Conservation (phyloP, 352 stramenopile species). For the Thalassiosira exigua region DNA sequence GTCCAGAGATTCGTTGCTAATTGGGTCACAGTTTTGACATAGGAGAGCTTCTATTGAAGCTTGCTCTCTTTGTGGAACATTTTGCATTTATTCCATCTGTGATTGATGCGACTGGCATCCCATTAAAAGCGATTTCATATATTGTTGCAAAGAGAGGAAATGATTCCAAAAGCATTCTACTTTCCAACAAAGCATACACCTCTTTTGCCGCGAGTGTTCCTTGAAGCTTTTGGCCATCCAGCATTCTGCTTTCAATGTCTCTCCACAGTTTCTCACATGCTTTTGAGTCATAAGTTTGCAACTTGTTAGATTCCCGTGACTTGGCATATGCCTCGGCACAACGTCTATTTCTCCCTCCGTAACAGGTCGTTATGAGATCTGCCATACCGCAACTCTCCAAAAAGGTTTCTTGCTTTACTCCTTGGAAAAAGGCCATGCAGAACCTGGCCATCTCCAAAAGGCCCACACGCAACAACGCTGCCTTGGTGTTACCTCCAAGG, state of each 20-base stretch:
- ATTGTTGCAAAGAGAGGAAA: slow-evolving; percentile 87
- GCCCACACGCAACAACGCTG: slow-evolving; percentile 94
- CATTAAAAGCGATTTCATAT: slow-evolving; percentile 93
- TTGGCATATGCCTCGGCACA: slow-evolving; percentile 94
- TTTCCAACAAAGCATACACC: slow-evolving; percentile 91
- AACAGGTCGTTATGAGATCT: slow-evolving; percentile 98
- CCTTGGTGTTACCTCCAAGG: slow-evolving; percentile 97
- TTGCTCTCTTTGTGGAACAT: background rate
- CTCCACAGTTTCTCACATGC: slow-evolving; percentile 86
- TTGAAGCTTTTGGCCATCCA: slow-evolving; percentile 98
- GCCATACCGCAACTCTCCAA: slow-evolving; percentile 96
- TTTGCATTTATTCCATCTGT: slow-evolving; percentile 71
- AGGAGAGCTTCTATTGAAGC: background rate
- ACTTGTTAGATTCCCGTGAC: background rate
- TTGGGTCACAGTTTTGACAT: background rate
- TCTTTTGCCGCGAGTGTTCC: slow-evolving; percentile 93
- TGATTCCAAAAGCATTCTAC: slow-evolving; percentile 85
- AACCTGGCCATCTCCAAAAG: slow-evolving; percentile 96
- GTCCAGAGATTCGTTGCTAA: background rate
- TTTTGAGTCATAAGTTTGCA: slow-evolving; percentile 10
- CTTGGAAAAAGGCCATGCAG: slow-evolving; percentile 89
- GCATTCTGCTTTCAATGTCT: slow-evolving; percentile 90
- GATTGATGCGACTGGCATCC: slow-evolving; percentile 88
- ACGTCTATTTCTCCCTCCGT: slow-evolving; percentile 95
- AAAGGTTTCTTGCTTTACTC: slow-evolving; percentile 90